These are phyloP conservation scores for Massospora cicadina DNA, from an alignment of 371 early-diverging fungal genomes.

Conservation along the genomic window DNA sequence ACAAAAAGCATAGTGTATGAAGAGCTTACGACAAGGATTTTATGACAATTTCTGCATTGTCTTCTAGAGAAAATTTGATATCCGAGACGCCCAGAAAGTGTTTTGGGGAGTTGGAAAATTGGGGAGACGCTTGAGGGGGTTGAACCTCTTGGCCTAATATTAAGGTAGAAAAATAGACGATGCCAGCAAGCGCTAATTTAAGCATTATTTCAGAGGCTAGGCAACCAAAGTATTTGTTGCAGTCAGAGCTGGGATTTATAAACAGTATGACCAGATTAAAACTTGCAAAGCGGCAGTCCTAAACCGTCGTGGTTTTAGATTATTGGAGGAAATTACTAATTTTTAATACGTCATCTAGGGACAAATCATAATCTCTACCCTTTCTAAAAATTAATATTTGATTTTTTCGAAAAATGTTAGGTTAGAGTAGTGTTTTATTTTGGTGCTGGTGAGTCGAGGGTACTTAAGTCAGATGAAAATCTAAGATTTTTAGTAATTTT, in stretches of 20 bases:
- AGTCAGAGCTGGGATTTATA: neutral
- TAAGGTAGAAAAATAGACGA: neutral
- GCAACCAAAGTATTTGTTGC: neutral
- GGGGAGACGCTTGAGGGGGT: neutral
- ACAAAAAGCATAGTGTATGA: neutral
- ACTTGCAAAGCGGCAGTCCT: neutral
- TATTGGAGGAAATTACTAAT: neutral
- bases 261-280: neutral
- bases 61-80: neutral
- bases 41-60: neutral
- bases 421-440: no score
- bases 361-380: no score
- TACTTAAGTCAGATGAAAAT: no score
- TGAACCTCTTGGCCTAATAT: neutral
- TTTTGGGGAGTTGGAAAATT: neutral
- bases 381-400: no score
- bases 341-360: neutral
- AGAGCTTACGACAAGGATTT: neutral
- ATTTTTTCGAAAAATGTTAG: no score
- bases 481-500: no score
- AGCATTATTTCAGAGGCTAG: neutral
- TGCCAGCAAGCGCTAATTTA: neutral
- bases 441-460: no score
- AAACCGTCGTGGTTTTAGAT: neutral
- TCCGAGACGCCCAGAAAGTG: neutral